A percentile compares a stretch with the other conserved stretches of the same genome.
Evolutionary conservation across 257 asterid genomes (phyloP).

Genomic region (Primulina huaijiensis): DNA sequence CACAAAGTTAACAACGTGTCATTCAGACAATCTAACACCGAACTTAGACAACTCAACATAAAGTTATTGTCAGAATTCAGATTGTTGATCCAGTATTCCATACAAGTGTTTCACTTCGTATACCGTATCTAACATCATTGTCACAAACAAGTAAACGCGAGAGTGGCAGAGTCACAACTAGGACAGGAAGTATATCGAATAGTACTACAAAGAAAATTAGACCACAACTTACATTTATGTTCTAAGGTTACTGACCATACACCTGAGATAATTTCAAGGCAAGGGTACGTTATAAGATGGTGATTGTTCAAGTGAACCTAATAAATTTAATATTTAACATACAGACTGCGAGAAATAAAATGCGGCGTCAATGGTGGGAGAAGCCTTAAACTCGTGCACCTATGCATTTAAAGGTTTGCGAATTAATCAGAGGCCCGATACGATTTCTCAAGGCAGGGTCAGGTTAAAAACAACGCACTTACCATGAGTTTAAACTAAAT

Average conservation of each 20-base stretch:
- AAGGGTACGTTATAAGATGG: background rate
- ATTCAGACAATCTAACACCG: background rate
- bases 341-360: background rate
- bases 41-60: background rate
- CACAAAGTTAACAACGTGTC: background rate
- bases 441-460: too few species aligned
- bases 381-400: background rate
- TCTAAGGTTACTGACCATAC: background rate
- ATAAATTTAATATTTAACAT: background rate
- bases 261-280: background rate
- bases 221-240: background rate
- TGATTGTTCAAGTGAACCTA: background rate
- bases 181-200: slow-evolving; percentile 1
- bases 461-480: too few species aligned
- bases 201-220: slow-evolving; percentile 2
- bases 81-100: background rate
- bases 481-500: too few species aligned
- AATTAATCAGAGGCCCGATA: too few species aligned
- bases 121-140: background rate
- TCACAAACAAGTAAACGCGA: background rate
- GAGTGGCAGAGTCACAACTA: background rate
- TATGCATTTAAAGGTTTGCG: background rate
- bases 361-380: background rate
- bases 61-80: background rate
- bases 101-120: background rate